phyloP scores from a whole-genome alignment of 345 rosid genomes.

The Linum usitatissimum region DNA sequence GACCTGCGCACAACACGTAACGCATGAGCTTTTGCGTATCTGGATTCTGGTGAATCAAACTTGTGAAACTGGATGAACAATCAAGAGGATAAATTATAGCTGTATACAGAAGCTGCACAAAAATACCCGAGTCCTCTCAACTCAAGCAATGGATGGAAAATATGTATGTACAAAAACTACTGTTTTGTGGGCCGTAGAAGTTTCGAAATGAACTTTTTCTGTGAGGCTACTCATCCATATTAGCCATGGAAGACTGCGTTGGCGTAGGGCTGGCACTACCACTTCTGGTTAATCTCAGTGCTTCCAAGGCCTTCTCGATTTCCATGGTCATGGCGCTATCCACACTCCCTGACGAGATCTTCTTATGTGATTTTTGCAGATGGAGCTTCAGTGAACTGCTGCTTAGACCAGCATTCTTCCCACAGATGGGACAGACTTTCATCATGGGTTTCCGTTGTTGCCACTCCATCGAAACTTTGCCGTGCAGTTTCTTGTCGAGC shows the following conservation, averaged over 20 bases:
- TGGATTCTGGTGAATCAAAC: too few relatives aligned
- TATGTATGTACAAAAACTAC: too few relatives aligned
- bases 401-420: slow-evolving; percentile 90
- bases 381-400: slow-evolving; percentile 91
- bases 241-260: slow-evolving; percentile 32
- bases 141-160: too few relatives aligned
- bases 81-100: too few relatives aligned
- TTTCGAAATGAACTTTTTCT: too few relatives aligned
- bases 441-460: slow-evolving; percentile 70
- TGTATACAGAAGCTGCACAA: too few relatives aligned
- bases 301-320: slow-evolving; percentile 81
- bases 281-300: slow-evolving; percentile 55
- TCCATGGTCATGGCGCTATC: slow-evolving; percentile 99
- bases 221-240: slow-evolving; percentile 24
- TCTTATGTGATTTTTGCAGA: slow-evolving; percentile 79
- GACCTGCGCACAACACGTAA: too few relatives aligned
- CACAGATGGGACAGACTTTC: slow-evolving; percentile 89
- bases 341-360: slow-evolving; percentile 85
- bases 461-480: slow-evolving; percentile 94
- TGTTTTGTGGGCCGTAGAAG: too few relatives aligned
- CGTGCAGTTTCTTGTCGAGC: slow-evolving; percentile 62
- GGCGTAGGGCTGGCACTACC: slow-evolving; percentile 55
- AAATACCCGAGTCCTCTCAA: too few relatives aligned
- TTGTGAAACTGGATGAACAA: too few relatives aligned
- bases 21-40: too few relatives aligned